Evolutionary conservation across 2,329 filamentous ascomycete species (phyloP).

Genomic region (Aureobasidium sp.): DNA sequence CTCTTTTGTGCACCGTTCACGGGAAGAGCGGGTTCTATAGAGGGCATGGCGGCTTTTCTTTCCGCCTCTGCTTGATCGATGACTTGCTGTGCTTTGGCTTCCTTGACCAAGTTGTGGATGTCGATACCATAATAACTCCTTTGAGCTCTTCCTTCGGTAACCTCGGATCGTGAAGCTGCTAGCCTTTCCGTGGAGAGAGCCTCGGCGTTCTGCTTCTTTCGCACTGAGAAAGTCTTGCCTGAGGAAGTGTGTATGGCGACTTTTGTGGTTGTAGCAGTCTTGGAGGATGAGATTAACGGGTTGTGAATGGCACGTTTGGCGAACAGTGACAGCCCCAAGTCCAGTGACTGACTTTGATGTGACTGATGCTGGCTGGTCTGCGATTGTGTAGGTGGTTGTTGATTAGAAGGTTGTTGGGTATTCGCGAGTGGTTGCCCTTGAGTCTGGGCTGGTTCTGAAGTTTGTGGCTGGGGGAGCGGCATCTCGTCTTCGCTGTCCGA

Average conservation of each 20-base stretch:
- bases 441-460: background rate
- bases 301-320: slow-evolving; percentile 5
- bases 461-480: background rate
- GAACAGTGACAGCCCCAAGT: slow-evolving; percentile 8
- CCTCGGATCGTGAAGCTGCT: slow-evolving; percentile 60
- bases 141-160: slow-evolving; percentile 57
- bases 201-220: slow-evolving; percentile 43
- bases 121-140: slow-evolving; percentile 87
- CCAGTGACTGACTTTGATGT: background rate
- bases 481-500: slow-evolving; percentile 32
- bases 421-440: background rate
- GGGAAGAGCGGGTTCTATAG: slow-evolving; percentile 32
- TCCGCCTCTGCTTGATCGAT: slow-evolving; percentile 23
- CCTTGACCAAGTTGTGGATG: slow-evolving; percentile 74
- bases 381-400: background rate
- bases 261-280: background rate
- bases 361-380: background rate
- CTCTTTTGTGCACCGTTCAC: background rate
- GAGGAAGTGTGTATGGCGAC: slow-evolving; percentile 41
- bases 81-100: slow-evolving; percentile 55
- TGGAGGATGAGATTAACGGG: background rate
- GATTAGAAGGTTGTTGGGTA: background rate
- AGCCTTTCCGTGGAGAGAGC: slow-evolving; percentile 57
- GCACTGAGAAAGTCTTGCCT: slow-evolving; percentile 51
- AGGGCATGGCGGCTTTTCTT: slow-evolving; percentile 24